Base-by-base conservation (phyloP, 345 rosid species). In the Pistacia integerrima region DNA sequence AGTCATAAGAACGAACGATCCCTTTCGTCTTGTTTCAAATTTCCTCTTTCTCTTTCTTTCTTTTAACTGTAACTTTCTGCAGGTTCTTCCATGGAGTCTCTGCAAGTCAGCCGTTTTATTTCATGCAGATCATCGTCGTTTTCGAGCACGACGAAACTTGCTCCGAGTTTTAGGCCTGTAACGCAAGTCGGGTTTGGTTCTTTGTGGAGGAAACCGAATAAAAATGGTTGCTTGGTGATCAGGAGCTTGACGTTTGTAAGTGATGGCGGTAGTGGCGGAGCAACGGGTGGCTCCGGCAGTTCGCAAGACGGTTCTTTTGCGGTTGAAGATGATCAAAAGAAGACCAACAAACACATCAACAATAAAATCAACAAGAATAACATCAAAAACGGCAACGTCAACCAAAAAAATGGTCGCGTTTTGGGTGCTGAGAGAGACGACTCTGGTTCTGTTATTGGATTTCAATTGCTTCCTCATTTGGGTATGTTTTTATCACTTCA, bases 381-480 rank as follows among this genome's bases (percentile, higher is more conserved):
- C 18, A 54, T 54, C 5, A 54, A 54, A 13, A 54, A 54, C 17
- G 28, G 16, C 49, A 48, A 70, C 0, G 8, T 41, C 46, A 41
- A 41, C 46, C 6, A 41, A 8, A 41, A 6, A 41, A 80, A 80
- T 33, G 87, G 88, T 11, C 77, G 83, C 30, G 14, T 89, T 22
- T 48, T 85, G 35, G 93, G 87, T n/a, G 48, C 84, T 0, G 88
- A 93, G 74, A 87, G 73, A 67, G 97, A 95, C 81, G 90, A 49
- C 12, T 85, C 94, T 67, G 93, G 90, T 69, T 80, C 92, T 56
- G 82, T 87, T 57, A 79, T 92, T 66, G 92, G 93, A n/a, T 92
- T 90, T 69, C 82, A 89, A 70, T 83, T 92, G 77, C 48, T 60
- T 85, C 86, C 88, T 76, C 87, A 41, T 5, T 70, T 92, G 72